phyloP scores from a whole-genome alignment of 2,329 filamentous ascomycete species.

The Pezicula radicicola region DNA sequence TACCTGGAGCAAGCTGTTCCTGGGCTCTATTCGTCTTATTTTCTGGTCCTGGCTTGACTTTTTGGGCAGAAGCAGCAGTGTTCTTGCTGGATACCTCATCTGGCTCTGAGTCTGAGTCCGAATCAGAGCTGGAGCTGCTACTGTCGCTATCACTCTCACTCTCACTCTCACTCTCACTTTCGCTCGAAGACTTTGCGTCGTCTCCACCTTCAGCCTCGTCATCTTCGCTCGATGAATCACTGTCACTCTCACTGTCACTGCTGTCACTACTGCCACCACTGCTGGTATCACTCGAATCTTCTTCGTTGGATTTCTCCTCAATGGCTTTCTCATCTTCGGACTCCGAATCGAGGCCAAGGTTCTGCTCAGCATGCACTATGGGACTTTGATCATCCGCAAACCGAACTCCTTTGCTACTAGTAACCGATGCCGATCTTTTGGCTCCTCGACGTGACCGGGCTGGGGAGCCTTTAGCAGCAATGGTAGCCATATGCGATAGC shows the following conservation, averaged over 20 bases:
- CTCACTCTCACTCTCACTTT: constrained; percentile 14
- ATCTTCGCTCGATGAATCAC: constrained; percentile 14
- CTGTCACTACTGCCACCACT: constrained; percentile 5
- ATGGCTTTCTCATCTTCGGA: too few relatives aligned
- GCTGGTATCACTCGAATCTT: constrained; percentile 1
- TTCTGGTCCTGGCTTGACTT: neutral
- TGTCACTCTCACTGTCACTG: neutral
- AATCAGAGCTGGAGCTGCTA: constrained; percentile 31
- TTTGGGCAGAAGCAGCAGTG: neutral
- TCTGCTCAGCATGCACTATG: constrained; percentile 4
- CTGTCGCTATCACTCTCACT: constrained; percentile 18
- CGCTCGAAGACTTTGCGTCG: constrained; percentile 5
- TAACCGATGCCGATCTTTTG: constrained; percentile 13
- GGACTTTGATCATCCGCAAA: constrained; percentile 12
- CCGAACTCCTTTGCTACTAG: constrained; percentile 22
- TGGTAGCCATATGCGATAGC: constrained; percentile 21
- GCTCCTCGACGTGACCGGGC: constrained; percentile 1
- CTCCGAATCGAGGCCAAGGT: too few relatives aligned
- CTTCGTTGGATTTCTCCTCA: constrained; percentile 2
- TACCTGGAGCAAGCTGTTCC: constrained; percentile 34
- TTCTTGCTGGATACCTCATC: constrained; percentile 36
- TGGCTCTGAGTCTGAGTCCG: constrained; percentile 21
- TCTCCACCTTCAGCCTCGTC: constrained; percentile 13
- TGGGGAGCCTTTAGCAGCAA: constrained; percentile 16
- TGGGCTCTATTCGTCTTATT: constrained; percentile 1